Percentiles rank a stretch among this genome's conserved stretches.
These are phyloP conservation scores for Tetrastigma voinierianum DNA, from an alignment of 164 flowering plant species.

Conservation along the genomic window DNA sequence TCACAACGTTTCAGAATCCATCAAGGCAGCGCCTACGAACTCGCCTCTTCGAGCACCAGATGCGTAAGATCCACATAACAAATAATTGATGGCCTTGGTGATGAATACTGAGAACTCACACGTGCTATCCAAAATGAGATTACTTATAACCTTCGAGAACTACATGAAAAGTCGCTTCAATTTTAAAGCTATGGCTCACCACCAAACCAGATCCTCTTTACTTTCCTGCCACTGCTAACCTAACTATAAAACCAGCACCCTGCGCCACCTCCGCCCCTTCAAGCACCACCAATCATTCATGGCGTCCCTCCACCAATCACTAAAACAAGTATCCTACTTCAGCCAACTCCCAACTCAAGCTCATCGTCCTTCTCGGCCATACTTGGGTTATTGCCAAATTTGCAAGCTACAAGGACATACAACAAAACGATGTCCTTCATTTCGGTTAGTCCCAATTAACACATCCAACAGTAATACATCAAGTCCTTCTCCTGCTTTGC, in stretches of 20 bases:
- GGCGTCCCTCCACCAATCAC: neutral
- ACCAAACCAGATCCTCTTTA: neutral
- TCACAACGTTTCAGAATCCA: neutral
- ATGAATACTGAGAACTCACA: neutral
- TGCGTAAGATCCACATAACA: neutral
- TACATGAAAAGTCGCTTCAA: conserved; percentile 1
- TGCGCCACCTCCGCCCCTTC: neutral
- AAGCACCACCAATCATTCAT: neutral
- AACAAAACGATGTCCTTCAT: neutral
- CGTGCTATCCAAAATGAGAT: neutral
- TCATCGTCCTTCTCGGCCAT: neutral
- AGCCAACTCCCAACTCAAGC: neutral
- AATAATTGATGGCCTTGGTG: neutral
- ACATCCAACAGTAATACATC: too few relatives aligned
- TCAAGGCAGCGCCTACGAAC: neutral
- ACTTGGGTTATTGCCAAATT: too few relatives aligned
- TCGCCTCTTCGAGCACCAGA: conserved; percentile 1
- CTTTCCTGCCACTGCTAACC: conserved; percentile 1
- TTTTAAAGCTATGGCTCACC: neutral
- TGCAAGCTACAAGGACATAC: neutral
- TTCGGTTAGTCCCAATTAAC: neutral
- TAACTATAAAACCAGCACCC: neutral
- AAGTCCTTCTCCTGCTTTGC: too few relatives aligned
- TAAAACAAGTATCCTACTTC: neutral
- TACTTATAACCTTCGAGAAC: conserved; percentile 1